Base-by-base conservation (phyloP, 2,329 filamentous ascomycete genomes). In the Camptophora hylomeconis region DNA sequence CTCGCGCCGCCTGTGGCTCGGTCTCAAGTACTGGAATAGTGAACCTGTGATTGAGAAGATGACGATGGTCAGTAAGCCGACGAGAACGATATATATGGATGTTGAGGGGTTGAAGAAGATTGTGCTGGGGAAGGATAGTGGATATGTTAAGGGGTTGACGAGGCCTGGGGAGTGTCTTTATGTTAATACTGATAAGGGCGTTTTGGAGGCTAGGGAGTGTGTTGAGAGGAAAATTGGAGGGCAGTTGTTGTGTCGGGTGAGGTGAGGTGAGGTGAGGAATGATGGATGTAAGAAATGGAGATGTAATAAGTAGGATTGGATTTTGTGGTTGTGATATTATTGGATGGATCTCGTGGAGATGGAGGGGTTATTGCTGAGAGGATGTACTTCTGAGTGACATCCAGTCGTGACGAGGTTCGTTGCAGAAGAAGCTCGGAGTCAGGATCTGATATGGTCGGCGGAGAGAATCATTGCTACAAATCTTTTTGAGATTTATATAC, bases 1-100 rank as follows among this genome's bases (percentile, higher is more conserved):
- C 4, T 67, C 63, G 20, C 68, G 81, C 49, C 67, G 86, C 36
- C 60, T 94, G 41, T 94, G 86, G 86, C 57, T 94, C 8, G 83
- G 83, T 1, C 61, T 93, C 47, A 93, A 93, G 61, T 93, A 93
- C 67, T 81, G 72, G 71, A 74, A 84, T 43, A 79, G 79, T 49
- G 65, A 75, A 53, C 82, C 86, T 5, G 83, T 93, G 13, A 58
- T 94, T 42, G 64, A 63, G 38, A 66, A 71, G 40, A 66, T 87
- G 46, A 53, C 56, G 26, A 53, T 78, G 48, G 62, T 92, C 36
- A 78, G 70, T 47, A 87, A 76, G 54, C 79, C 83, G 7, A 86
- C 71, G 46, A 67, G 82, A 40, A 57, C 72, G 44, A 68, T 92
- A 50, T 78, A 67, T 44, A 63, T 82, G 37, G 64, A 72, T 28